These are phyloP conservation scores for Chlorophyllum brunneum DNA, from an alignment of 768 basidiomycete species.

Conservation along the genomic window DNA sequence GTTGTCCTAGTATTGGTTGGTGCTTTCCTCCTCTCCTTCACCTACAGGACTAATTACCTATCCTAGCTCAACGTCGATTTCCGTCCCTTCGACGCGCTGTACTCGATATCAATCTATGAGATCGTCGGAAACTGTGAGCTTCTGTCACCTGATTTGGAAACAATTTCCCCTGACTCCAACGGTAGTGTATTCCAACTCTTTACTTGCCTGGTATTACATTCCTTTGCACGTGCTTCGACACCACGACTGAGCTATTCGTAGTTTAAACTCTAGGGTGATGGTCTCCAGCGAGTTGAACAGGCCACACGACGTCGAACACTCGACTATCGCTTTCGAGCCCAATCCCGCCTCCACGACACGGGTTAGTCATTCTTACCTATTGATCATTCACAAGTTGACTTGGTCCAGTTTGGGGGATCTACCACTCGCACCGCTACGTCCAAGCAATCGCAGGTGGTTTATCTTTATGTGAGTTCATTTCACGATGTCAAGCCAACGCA, in stretches of 20 bases:
- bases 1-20: neutral
- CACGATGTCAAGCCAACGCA: too few relatives aligned
- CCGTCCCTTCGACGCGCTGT: neutral
- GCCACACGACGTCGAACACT: neutral
- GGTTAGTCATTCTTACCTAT: neutral
- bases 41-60: neutral
- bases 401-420: neutral
- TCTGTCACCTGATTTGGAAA: neutral
- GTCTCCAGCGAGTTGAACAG: neutral
- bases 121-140: neutral
- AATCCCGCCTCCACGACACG: neutral
- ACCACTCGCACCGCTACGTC: neutral
- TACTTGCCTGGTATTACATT: neutral
- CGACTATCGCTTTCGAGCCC: neutral
- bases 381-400: neutral
- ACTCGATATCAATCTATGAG: neutral
- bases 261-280: neutral
- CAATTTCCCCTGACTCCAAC: neutral
- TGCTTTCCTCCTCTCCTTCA: neutral
- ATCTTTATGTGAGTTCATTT: neutral
- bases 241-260: neutral
- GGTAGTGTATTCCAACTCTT: neutral
- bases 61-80: neutral
- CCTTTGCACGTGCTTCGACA: neutral
- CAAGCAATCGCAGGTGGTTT: neutral